Evolutionary conservation across 306 rosid genomes (phyloP).

Genomic region (Purshia tridentata): DNA sequence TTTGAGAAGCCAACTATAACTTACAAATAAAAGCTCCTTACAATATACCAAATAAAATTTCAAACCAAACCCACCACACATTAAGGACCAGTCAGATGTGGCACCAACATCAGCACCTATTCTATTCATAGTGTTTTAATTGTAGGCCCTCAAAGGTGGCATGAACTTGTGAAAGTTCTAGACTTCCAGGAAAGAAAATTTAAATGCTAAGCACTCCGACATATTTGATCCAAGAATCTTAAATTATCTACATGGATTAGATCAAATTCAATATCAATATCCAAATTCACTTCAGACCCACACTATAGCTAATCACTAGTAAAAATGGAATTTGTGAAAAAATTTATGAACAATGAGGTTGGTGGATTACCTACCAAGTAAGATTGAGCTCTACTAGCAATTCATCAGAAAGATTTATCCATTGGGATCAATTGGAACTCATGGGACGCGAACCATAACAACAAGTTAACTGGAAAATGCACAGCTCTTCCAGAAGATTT

Average conservation of each 20-base stretch:
- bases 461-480: not conserved
- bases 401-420: not conserved
- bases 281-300: conserved; percentile 3
- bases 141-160: not conserved
- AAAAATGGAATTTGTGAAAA: not conserved
- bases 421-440: not conserved
- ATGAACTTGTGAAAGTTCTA: not conserved
- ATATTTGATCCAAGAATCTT: not conserved
- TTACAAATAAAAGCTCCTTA: not conserved
- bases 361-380: not conserved
- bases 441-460: not conserved
- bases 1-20: not conserved
- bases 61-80: not conserved
- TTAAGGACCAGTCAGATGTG: not conserved
- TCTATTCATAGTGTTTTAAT: not conserved
- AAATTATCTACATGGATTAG: not conserved
- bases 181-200: not conserved
- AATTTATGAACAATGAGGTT: conserved; percentile 5
- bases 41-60: not conserved
- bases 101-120: conserved; percentile 3
- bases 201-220: not conserved
- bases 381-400: not conserved
- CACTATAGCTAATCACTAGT: not conserved
- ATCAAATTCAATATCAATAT: conserved; percentile 3
- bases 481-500: not conserved